Base-by-base conservation (phyloP, 1,284 basidiomycete genomes). In the Ceratobasidium sp. region DNA sequence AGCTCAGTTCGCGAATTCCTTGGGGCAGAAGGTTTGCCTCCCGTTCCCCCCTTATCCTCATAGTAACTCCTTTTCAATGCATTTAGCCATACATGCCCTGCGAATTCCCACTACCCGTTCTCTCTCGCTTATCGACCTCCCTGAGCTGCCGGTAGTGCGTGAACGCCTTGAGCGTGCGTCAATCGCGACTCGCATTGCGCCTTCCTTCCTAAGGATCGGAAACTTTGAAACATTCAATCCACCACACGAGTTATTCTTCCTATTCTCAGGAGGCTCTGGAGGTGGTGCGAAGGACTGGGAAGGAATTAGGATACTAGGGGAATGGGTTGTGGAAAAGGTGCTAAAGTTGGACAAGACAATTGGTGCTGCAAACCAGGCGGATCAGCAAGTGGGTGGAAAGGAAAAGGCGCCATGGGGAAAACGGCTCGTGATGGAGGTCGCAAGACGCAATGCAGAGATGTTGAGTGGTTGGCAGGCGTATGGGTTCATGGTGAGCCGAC, bases 391-490 rank as follows among this genome's bases (percentile, higher is more conserved):
- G 30, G 30, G 30, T 33, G 30, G 30, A 53, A 73, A 77, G 64
- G 82, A 83, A 67, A 87, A 84, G 25, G 83, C 84, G 70, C 83
- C 84, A 46, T 93, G 87, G 91, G 92, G 84, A 3, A 84, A 84
- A 78, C 84, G 85, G 60, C 83, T 97, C 58, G 85, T 96, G 1
- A 80, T 89, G 73, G 93, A 96, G 76, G 87, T 89, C 0, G 89
- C 93, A 16, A 85, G 84, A 78, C 83, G 93, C 77, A 98, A 97
- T 77, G 96, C 93, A 44, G 83, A 83, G 77, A 98, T 96, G 87
- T 92, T 95, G 0, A 96, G 94, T 1, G 88, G 85, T 1, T 98
- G 96, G 96, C 96, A 98, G 81, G 91, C 87, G 7, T 94, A 94
- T 80, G 94, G 94, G 0, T 96, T 93, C 79, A 95, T 95, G 91